These are phyloP conservation scores for Phytopythium boreale DNA, from an alignment of 352 stramenopile species.

Conservation along the genomic window DNA sequence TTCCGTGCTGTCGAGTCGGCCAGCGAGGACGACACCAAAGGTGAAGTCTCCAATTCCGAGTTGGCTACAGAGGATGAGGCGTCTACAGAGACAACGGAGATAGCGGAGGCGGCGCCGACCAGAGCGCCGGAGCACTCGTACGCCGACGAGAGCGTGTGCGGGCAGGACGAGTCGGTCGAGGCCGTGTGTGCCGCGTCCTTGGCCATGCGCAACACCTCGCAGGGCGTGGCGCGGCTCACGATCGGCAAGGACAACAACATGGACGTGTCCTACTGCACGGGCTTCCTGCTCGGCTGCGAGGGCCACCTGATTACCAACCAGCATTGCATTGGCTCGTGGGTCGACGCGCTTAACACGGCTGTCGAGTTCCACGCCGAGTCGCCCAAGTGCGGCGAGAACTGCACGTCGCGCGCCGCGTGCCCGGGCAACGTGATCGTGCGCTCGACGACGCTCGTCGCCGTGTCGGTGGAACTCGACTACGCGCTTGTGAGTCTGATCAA, in stretches of 20 bases:
- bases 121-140: slow-evolving; percentile 9
- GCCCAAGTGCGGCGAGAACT: slow-evolving; percentile 28
- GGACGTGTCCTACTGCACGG: slow-evolving; percentile 64
- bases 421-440: slow-evolving; percentile 27
- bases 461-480: slow-evolving; percentile 47
- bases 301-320: slow-evolving; percentile 80
- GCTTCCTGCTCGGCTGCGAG: slow-evolving; percentile 69
- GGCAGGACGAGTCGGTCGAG: slow-evolving; percentile 61
- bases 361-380: slow-evolving; percentile 69
- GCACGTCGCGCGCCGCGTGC: slow-evolving; percentile 32
- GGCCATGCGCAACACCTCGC: slow-evolving; percentile 40
- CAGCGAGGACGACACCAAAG: background rate
- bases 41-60: background rate
- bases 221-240: slow-evolving; percentile 53
- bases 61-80: slow-evolving; percentile 3
- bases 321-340: slow-evolving; percentile 59
- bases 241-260: slow-evolving; percentile 65
- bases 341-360: slow-evolving; percentile 66
- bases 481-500: slow-evolving; percentile 60
- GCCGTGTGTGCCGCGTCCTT: slow-evolving; percentile 48
- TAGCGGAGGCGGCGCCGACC: slow-evolving; percentile 15
- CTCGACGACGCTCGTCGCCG: slow-evolving; percentile 39
- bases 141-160: slow-evolving; percentile 66
- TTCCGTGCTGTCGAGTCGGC: slow-evolving; percentile 24
- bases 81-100: slow-evolving; percentile 15